Percentiles rank a stretch among this genome's conserved stretches.
phyloP scores from a whole-genome alignment of 805 yeast species.

The Nakazawaea peltata region DNA sequence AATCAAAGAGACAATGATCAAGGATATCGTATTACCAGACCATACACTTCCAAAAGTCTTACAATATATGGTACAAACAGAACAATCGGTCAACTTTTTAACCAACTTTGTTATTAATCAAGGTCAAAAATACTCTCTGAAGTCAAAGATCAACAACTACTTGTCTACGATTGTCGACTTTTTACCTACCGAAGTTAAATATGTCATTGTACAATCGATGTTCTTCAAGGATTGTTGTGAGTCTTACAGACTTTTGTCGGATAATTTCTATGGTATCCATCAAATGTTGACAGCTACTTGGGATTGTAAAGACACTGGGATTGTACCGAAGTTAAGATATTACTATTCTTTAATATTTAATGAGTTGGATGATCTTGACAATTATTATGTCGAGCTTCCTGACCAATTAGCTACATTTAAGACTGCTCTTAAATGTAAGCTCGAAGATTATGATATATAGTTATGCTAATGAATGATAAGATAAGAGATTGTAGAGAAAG shows the following conservation, averaged over 20 bases:
- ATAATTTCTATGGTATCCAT: slow-evolving; percentile 27
- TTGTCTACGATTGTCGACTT: slow-evolving; percentile 23
- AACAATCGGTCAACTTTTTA: slow-evolving; percentile 10
- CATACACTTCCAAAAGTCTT: slow-evolving; percentile 17
- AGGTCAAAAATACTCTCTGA: slow-evolving; percentile 23
- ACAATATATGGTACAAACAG: slow-evolving; percentile 15
- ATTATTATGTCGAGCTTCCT: slow-evolving; percentile 26
- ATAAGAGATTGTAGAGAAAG: no score
- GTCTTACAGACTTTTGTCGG: slow-evolving; percentile 23
- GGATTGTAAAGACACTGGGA: slow-evolving; percentile 8
- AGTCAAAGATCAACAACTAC: slow-evolving; percentile 20
- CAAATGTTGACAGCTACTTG: slow-evolving; percentile 16
- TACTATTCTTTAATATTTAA: slow-evolving; percentile 20
- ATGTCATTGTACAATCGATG: slow-evolving; percentile 14
- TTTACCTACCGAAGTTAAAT: slow-evolving; percentile 13
- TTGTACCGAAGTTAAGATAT: slow-evolving; percentile 18
- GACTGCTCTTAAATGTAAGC: slow-evolving; percentile 2
- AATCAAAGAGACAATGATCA: slow-evolving; percentile 21
- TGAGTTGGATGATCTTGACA: slow-evolving; percentile 26
- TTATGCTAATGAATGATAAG: no score
- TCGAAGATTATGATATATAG: neutral
- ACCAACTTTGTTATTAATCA: slow-evolving; percentile 21
- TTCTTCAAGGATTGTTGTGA: slow-evolving; percentile 24
- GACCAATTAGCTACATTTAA: slow-evolving; percentile 21
- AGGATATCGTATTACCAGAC: slow-evolving; percentile 18